Percentiles rank a stretch among this genome's conserved stretches.
These are phyloP conservation scores for Solanum lycopersicoides DNA, from an alignment of 257 asterid species.

Conservation along the genomic window DNA sequence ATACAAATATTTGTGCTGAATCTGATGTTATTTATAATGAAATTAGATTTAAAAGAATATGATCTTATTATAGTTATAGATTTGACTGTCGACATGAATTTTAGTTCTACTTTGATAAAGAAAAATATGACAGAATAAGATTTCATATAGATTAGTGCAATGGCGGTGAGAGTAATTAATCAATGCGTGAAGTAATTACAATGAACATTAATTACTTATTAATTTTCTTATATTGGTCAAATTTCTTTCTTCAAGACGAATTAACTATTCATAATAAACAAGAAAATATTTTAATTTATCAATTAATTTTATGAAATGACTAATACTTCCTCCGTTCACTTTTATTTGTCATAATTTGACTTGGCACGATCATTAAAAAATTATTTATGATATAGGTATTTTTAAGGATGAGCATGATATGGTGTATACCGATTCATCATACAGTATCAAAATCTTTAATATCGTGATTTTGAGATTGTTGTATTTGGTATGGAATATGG, in stretches of 20 bases:
- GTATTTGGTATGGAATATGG: not conserved
- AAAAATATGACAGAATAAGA: no score
- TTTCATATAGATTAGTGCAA: not conserved
- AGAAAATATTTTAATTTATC: no score
- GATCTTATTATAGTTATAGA: no score
- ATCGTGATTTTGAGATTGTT: no score
- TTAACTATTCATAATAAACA: not conserved
- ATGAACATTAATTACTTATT: not conserved
- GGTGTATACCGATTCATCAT: not conserved
- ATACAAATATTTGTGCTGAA: no score
- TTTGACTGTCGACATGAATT: not conserved
- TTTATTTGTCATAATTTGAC: not conserved
- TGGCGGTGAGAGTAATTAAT: not conserved
- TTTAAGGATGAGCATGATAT: not conserved
- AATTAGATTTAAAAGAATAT: not conserved
- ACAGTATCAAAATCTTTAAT: not conserved
- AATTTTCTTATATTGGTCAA: not conserved
- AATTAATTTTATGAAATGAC: not conserved
- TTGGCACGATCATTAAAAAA: not conserved
- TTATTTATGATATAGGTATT: not conserved
- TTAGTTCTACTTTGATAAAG: not conserved
- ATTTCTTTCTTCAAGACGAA: not conserved
- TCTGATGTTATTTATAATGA: not conserved
- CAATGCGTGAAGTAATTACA: not conserved
- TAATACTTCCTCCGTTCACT: no score